Conservation (phyloP, 2,329 filamentous ascomycete genomes). For the Incumbomyces lentus region DNA sequence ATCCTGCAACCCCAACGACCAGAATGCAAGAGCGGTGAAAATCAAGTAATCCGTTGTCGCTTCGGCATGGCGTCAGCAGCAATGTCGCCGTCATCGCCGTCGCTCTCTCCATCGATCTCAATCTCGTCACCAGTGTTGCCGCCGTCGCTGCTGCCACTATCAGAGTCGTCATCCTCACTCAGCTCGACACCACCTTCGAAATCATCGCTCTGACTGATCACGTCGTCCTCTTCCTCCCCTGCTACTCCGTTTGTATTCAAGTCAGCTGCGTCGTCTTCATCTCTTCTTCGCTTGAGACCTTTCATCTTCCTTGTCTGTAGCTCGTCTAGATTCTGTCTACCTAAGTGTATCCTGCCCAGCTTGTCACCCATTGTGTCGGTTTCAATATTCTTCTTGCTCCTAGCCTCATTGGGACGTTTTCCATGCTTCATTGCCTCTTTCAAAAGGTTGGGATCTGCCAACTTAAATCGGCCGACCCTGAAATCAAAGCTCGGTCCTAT, state of each 20-base stretch:
- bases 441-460: conserved; percentile 66
- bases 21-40: no score
- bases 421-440: conserved; percentile 88
- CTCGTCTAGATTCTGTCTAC: conserved; percentile 74
- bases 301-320: conserved; percentile 99
- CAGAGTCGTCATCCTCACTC: conserved; percentile 27
- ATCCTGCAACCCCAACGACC: no score
- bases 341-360: conserved; percentile 83
- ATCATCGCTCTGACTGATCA: conserved; percentile 18
- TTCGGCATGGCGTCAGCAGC: conserved; percentile 17
- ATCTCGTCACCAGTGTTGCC: conserved; percentile 18
- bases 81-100: conserved; percentile 4
- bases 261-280: conserved; percentile 40
- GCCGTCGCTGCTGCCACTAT: conserved; percentile 16
- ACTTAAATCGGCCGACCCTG: conserved; percentile 66
- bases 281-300: conserved; percentile 77
- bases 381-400: conserved; percentile 90
- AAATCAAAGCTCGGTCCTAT: conserved; percentile 93
- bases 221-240: conserved; percentile 13
- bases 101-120: conserved; percentile 6
- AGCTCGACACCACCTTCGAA: conserved; percentile 24
- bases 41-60: conserved; percentile 15
- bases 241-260: conserved; percentile 9
- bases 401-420: conserved; percentile 48
- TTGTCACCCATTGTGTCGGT: conserved; percentile 93